Base-by-base conservation (phyloP, 2,329 filamentous ascomycete species). In the Aspergillus quadrilineatus region DNA sequence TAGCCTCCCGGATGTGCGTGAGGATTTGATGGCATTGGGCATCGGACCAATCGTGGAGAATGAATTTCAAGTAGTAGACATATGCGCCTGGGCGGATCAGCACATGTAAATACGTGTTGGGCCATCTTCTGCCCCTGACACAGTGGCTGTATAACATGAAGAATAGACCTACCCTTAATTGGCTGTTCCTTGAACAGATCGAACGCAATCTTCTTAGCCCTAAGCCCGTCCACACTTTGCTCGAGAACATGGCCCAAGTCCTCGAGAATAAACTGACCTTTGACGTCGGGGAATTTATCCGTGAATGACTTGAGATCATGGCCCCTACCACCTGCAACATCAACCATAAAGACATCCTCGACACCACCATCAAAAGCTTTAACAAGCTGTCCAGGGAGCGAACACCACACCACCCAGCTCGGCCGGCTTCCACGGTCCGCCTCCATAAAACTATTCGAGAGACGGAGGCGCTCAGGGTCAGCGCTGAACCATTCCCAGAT, bases 21-120 rank as follows among this genome's bases (percentile, higher is more conserved):
- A 69, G 53, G 39, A 68, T 65, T 9, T 62, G 52, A 1, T 46
- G 46, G n/a, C 59, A 60, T 14, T 68, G 63, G 3, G 62, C 60
- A 49, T 72, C 66, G 4, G 68, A 64, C 65, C 68, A 73, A 54
- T 73, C 67, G 47, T 73, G 70, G 29, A 72, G 57, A 36, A 73
- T 61, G 28, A 61, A 61, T 43, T 69, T 68, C 60, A 73, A 64
- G 48, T 69, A 59, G 41, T 59, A 59, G 3, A 56, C 42, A 9
- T 44, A 45, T 7, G 57, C 50, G 2, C 54, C 57, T 59, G 14
- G 15, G 0, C 62, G 52, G 15, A 36, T 41, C 6, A 8, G 36
- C 43, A 14, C 3, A 14, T 12, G 17, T 26, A 12, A 41, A 41
- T 12, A 15, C 6, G n/a, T 6, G 6, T 22, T 14, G 14, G 5